Percentiles rank a stretch among this genome's conserved stretches.
These are phyloP conservation scores for Coemansia sp. DNA, from an alignment of 192 early-diverging fungal species.

Conservation along the genomic window DNA sequence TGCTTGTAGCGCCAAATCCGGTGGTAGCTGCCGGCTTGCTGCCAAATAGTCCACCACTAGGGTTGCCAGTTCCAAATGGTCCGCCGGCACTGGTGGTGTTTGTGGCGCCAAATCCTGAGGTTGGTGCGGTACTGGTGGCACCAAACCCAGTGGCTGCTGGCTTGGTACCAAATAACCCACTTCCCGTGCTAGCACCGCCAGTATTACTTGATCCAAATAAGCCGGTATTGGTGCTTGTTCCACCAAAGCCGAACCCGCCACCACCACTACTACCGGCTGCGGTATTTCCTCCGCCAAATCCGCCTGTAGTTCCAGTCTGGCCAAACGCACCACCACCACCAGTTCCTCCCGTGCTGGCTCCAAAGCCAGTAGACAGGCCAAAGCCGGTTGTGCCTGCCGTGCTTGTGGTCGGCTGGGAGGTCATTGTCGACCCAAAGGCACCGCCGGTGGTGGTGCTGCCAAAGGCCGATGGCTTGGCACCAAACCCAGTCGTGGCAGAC, in stretches of 20 bases:
- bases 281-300: slow-evolving; percentile 32
- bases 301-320: slow-evolving; percentile 10
- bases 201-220: slow-evolving; percentile 12
- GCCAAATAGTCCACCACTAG: too few relatives aligned
- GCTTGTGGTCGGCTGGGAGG: slow-evolving; percentile 7
- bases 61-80: not conserved
- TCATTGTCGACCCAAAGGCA: slow-evolving; percentile 6
- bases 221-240: slow-evolving; percentile 11
- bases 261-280: slow-evolving; percentile 15
- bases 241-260: slow-evolving; percentile 14
- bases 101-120: not conserved
- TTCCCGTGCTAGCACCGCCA: slow-evolving; percentile 6
- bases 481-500: slow-evolving; percentile 5
- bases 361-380: slow-evolving; percentile 12
- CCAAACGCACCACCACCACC: slow-evolving; percentile 31
- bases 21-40: not conserved
- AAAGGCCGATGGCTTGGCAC: slow-evolving; percentile 14
- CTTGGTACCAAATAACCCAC: slow-evolving; percentile 19
- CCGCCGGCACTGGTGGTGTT: not conserved
- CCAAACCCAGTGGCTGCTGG: slow-evolving; percentile 15
- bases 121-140: not conserved
- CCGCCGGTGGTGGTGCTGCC: slow-evolving; percentile 11
- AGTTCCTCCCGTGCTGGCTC: not conserved
- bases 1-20: not conserved
- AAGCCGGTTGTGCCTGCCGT: slow-evolving; percentile 15